phyloP scores from a whole-genome alignment of 345 rosid species.

The Ricinus communis region DNA sequence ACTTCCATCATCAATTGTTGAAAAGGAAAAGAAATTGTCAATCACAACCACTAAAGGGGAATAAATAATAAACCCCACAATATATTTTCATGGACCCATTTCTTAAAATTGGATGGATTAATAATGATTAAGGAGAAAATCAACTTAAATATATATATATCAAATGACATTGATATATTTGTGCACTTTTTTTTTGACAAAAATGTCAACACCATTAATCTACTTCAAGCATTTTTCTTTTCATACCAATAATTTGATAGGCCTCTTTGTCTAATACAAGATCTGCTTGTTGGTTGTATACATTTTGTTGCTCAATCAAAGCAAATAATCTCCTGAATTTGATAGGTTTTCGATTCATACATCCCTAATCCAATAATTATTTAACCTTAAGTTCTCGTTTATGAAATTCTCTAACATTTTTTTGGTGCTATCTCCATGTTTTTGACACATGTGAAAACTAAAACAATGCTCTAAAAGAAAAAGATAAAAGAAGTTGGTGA shows the following conservation, averaged over 20 bases:
- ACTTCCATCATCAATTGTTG: background rate
- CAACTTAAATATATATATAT: constrained; percentile 1
- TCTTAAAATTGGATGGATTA: background rate
- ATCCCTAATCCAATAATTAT: no score
- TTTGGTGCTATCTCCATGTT: no score
- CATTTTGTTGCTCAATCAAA: background rate
- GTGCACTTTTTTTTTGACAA: background rate
- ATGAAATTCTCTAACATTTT: no score
- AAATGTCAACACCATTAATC: constrained; percentile 5
- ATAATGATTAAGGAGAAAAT: constrained; percentile 3
- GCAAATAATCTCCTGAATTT: no score
- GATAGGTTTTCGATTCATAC: background rate
- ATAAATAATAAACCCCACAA: constrained; percentile 8
- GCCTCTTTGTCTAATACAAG: background rate
- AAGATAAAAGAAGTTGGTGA: no score
- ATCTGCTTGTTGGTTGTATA: background rate
- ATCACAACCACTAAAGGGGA: background rate
- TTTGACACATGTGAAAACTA: no score
- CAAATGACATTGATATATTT: background rate
- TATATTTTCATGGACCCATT: constrained; percentile 3
- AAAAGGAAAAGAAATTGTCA: background rate
- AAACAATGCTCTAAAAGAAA: no score
- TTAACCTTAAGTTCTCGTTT: no score
- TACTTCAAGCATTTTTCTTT: constrained; percentile 10
- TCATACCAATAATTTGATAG: background rate